phyloP scores from a whole-genome alignment of 345 rosid species.

The Eucalyptus marginata region DNA sequence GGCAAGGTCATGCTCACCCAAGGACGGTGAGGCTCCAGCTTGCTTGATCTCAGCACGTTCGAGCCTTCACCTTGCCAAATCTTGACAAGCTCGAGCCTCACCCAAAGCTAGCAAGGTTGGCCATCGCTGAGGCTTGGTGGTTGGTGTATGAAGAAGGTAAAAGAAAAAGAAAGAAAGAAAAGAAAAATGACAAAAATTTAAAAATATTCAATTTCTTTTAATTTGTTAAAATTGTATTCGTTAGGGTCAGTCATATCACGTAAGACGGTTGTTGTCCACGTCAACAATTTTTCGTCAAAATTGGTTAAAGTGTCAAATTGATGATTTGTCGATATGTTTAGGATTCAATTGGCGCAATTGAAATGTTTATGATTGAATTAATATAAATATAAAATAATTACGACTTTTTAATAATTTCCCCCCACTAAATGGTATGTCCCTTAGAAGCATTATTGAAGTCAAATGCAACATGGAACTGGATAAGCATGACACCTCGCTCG shows the following conservation, averaged over 20 bases:
- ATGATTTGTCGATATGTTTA: too few relatives aligned
- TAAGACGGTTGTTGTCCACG: fast-evolving
- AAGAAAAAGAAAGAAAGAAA: too few relatives aligned
- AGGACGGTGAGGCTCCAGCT: fast-evolving
- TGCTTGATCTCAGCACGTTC: fast-evolving
- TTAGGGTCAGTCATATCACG: fast-evolving
- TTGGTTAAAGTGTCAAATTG: too few relatives aligned
- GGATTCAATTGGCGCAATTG: fast-evolving
- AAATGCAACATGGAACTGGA: not conserved
- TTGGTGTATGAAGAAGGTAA: not conserved
- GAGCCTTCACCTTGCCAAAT: not conserved
- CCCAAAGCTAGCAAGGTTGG: not conserved
- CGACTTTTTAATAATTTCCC: too few relatives aligned
- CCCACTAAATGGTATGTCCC: not conserved
- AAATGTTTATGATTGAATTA: too few relatives aligned
- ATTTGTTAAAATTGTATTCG: too few relatives aligned
- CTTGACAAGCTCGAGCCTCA: not conserved
- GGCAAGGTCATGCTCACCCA: not conserved
- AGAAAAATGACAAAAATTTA: too few relatives aligned
- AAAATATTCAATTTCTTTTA: too few relatives aligned
- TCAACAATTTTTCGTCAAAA: fast-evolving
- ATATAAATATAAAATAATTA: too few relatives aligned
- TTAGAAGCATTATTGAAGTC: not conserved
- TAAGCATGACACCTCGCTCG: not conserved
- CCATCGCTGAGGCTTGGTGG: fast-evolving